Percentiles rank a stretch among this genome's conserved stretches.
Evolutionary conservation across 345 rosid genomes (phyloP).

Genomic region (Dovyalis caffra): DNA sequence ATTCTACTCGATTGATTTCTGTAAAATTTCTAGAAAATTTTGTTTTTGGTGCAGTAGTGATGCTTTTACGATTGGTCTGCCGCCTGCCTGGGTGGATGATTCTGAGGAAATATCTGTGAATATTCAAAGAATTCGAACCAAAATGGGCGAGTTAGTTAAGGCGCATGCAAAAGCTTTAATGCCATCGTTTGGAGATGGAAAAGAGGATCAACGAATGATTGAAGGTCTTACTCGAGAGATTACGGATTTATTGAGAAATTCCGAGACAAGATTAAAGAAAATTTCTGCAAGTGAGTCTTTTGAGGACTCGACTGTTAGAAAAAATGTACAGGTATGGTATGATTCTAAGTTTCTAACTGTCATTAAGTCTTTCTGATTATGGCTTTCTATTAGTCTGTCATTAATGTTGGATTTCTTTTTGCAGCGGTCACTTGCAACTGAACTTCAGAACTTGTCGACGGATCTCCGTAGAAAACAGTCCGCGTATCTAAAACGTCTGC

Average conservation of each 20-base stretch:
- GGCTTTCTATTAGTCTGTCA: background rate
- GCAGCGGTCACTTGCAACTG: conserved; percentile 88
- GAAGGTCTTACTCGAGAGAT: conserved; percentile 81
- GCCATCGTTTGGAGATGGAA: conserved; percentile 98
- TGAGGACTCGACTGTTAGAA: conserved; percentile 88
- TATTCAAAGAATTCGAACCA: conserved; percentile 64
- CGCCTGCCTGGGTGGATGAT: conserved; percentile 95
- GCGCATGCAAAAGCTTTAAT: conserved; percentile 93
- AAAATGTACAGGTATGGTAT: conserved; percentile 89
- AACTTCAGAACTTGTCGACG: conserved; percentile 82
- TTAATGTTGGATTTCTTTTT: background rate
- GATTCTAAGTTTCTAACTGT: too few species aligned
- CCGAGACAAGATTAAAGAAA: conserved; percentile 72
- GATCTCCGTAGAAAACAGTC: conserved; percentile 96
- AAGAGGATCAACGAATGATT: conserved; percentile 77
- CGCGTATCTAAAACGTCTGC: conserved; percentile 77
- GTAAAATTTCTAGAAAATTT: background rate
- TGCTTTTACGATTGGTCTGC: conserved; percentile 69
- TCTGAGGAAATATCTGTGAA: conserved; percentile 82
- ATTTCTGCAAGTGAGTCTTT: conserved; percentile 69
- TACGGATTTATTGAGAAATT: conserved; percentile 67
- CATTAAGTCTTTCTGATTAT: too few species aligned
- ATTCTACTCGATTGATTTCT: too few species aligned
- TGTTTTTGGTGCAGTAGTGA: conserved; percentile 59
- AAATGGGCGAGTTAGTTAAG: conserved; percentile 75